These are phyloP conservation scores for Sarcocystis neurona DNA, from an alignment of 169 alveolate species.

Conservation along the genomic window DNA sequence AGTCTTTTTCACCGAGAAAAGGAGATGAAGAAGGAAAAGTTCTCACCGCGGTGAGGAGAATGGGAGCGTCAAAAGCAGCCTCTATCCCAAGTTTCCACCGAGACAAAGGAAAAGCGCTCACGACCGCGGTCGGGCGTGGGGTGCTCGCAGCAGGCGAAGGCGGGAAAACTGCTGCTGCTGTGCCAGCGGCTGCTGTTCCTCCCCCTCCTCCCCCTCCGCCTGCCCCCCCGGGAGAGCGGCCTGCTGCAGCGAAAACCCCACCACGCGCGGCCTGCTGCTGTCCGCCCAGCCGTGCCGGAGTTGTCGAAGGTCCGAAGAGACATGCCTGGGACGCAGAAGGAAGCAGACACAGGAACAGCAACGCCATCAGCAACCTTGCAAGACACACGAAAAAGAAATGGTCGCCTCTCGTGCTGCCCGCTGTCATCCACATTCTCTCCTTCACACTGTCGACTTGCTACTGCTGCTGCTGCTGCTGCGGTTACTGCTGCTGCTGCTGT, in stretches of 20 bases:
- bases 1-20: no score
- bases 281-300: background rate
- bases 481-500: no score
- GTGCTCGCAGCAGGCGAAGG: constrained; percentile 29
- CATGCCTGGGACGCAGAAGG: background rate
- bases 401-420: no score
- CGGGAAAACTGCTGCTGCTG: background rate
- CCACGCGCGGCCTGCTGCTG: no score
- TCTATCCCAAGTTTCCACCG: constrained; percentile 69
- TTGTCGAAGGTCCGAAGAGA: background rate
- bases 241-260: background rate
- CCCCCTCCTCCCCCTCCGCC: constrained; percentile 25
- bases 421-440: no score
- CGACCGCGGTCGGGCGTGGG: constrained; percentile 22
- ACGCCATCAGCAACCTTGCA: no score
- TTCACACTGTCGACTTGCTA: no score
- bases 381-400: no score
- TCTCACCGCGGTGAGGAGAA: constrained; percentile 61
- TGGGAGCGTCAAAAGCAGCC: constrained; percentile 60
- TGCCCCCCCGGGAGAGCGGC: constrained; percentile 35
- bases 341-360: background rate
- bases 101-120: constrained; percentile 40
- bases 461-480: no score
- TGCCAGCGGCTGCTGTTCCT: constrained; percentile 26
- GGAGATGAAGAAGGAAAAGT: no score